Percentiles rank a stretch among this genome's conserved stretches.
These are phyloP conservation scores for Phytophthora constricta DNA, from an alignment of 352 stramenopile species.

Conservation along the genomic window DNA sequence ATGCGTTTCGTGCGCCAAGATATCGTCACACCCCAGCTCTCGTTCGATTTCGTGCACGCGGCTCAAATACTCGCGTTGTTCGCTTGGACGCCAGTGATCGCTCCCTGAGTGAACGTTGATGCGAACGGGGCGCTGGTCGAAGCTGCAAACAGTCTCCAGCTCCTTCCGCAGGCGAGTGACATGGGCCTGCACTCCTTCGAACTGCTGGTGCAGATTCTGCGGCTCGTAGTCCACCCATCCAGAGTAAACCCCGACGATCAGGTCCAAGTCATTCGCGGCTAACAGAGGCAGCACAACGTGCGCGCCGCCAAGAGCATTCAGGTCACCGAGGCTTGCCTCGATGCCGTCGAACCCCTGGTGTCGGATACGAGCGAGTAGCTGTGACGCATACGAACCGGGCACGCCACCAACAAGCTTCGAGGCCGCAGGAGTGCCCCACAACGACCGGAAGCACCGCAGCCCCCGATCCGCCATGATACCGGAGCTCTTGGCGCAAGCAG, in stretches of 20 bases:
- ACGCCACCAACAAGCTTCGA: constrained; percentile 32
- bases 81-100: constrained; percentile 54
- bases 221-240: constrained; percentile 77
- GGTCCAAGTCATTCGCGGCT: constrained; percentile 53
- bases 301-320: constrained; percentile 56
- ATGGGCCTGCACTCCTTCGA: constrained; percentile 54
- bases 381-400: constrained; percentile 35
- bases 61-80: constrained; percentile 61
- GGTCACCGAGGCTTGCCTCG: constrained; percentile 72
- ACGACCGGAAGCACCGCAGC: constrained; percentile 61
- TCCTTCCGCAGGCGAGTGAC: constrained; percentile 50
- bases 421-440: constrained; percentile 58
- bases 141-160: constrained; percentile 38
- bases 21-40: constrained; percentile 36
- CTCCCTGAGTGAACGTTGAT: constrained; percentile 71
- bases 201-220: constrained; percentile 57
- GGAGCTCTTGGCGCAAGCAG: background rate
- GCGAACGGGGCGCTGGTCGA: constrained; percentile 36
- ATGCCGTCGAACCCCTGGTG: constrained; percentile 68
- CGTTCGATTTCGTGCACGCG: constrained; percentile 55
- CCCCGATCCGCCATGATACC: constrained; percentile 6
- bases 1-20: constrained; percentile 70
- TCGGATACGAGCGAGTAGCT: constrained; percentile 46
- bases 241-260: constrained; percentile 76
- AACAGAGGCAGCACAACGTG: constrained; percentile 48